A percentile compares a stretch with the other conserved stretches of the same genome.
Conservation (phyloP, 2,329 filamentous ascomycete genomes). For the Epichloe coenophiala region DNA sequence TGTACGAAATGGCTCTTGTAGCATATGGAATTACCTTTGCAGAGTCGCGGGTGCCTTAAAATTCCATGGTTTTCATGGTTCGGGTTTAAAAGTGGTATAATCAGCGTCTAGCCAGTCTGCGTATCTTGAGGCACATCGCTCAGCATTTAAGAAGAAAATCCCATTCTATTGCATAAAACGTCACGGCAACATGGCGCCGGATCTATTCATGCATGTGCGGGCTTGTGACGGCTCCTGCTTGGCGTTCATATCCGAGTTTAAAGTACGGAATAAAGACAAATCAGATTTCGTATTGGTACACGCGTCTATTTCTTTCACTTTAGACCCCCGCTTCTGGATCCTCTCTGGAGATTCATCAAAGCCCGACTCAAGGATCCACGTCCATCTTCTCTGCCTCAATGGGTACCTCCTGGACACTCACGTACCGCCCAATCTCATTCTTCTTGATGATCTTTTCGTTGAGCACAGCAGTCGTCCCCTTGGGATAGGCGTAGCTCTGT, state of each 20-base stretch:
- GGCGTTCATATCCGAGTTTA: not conserved
- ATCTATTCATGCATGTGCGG: too few relatives aligned
- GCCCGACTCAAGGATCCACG: conserved; percentile 37
- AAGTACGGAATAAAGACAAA: not conserved
- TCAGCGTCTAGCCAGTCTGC: too few relatives aligned
- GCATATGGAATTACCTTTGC: not conserved
- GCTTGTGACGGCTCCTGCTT: not conserved
- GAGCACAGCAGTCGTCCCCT: conserved; percentile 87
- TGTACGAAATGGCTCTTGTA: not conserved
- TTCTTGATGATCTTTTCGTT: conserved; percentile 94
- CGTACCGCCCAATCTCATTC: conserved; percentile 86
- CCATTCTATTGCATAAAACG: too few relatives aligned
- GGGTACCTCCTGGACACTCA: conserved; percentile 77
- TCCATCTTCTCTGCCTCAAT: conserved; percentile 59
- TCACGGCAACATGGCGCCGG: too few relatives aligned
- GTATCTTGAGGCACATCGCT: too few relatives aligned
- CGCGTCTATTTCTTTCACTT: not conserved
- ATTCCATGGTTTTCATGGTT: too few relatives aligned
- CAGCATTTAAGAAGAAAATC: too few relatives aligned
- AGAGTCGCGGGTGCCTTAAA: not conserved
- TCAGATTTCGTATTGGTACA: conserved; percentile 4
- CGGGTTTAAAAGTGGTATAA: too few relatives aligned
- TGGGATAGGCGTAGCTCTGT: conserved; percentile 80
- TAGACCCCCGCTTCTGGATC: not conserved
- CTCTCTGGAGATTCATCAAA: not conserved